Conservation (phyloP, 352 stramenopile genomes). For the Phytopythium vexans region DNA sequence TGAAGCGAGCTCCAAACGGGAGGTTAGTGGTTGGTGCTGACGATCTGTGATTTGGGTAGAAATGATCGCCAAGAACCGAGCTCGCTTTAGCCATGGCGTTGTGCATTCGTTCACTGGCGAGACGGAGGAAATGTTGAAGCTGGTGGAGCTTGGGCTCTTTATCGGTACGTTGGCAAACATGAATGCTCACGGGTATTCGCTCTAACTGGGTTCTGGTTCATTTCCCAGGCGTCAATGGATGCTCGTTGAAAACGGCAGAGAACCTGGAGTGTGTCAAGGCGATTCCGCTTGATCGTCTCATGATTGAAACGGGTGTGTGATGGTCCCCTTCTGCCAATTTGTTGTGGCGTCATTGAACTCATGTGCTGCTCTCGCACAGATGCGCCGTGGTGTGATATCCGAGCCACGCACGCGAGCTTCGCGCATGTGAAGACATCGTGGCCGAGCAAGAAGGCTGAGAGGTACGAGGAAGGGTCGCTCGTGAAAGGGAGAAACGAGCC, state of each 20-base stretch:
- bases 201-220: neutral
- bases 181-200: neutral
- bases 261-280: constrained; percentile 91
- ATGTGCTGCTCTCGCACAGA: constrained; percentile 40
- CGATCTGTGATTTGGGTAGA: constrained; percentile 25
- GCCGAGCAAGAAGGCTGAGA: constrained; percentile 91
- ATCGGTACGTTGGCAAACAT: constrained; percentile 66
- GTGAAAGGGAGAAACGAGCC: constrained; percentile 97
- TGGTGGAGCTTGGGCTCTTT: constrained; percentile 92
- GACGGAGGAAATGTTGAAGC: constrained; percentile 88
- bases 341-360: neutral
- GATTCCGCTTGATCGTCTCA: constrained; percentile 90
- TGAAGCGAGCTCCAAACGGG: neutral
- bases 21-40: neutral
- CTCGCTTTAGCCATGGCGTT: constrained; percentile 83
- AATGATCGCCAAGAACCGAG: constrained; percentile 66
- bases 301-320: constrained; percentile 91
- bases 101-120: constrained; percentile 97
- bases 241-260: constrained; percentile 93
- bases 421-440: constrained; percentile 88
- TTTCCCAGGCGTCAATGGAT: constrained; percentile 90
- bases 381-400: constrained; percentile 96
- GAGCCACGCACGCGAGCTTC: constrained; percentile 90
- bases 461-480: constrained; percentile 77
- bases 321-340: neutral